phyloP scores from a whole-genome alignment of 140 eudicot species.

The Cichorium intybus region DNA sequence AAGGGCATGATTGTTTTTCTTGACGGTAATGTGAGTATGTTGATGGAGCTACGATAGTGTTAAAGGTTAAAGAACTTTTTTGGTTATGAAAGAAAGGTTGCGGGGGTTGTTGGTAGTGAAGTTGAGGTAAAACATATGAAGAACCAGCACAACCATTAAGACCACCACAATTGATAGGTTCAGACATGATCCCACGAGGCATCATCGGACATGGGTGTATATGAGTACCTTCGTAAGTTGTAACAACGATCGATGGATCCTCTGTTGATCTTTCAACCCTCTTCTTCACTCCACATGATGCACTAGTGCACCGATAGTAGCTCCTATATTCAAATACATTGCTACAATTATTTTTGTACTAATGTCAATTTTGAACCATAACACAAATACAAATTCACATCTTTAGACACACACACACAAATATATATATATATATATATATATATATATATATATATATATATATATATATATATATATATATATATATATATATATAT shows the following conservation, averaged over 20 bases:
- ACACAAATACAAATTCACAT: not conserved
- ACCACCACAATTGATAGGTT: slow-evolving; percentile 32
- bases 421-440: not conserved
- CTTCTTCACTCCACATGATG: slow-evolving; percentile 75
- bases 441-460: not conserved
- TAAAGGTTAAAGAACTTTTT: slow-evolving; percentile 27
- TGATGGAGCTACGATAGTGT: slow-evolving; percentile 14
- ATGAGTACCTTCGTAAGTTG: slow-evolving; percentile 83
- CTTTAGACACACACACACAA: too few relatives aligned
- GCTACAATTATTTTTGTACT: not conserved
- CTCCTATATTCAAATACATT: slow-evolving; percentile 41
- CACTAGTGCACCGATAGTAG: slow-evolving; percentile 79
- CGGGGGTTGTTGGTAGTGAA: slow-evolving; percentile 18
- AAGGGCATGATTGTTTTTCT: slow-evolving; percentile 32
- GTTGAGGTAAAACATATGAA: slow-evolving; percentile 28
- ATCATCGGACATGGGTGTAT: slow-evolving; percentile 62
- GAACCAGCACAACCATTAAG: slow-evolving; percentile 25
- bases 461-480: not conserved
- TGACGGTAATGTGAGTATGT: slow-evolving; percentile 27
- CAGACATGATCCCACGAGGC: slow-evolving; percentile 44
- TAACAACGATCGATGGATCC: slow-evolving; percentile 65
- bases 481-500: not conserved
- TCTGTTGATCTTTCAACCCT: slow-evolving; percentile 74
- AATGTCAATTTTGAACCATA: too few relatives aligned
- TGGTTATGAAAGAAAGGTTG: slow-evolving; percentile 37